phyloP scores from a whole-genome alignment of 2,329 filamentous ascomycete species.

The Zymoseptoria crescenta region DNA sequence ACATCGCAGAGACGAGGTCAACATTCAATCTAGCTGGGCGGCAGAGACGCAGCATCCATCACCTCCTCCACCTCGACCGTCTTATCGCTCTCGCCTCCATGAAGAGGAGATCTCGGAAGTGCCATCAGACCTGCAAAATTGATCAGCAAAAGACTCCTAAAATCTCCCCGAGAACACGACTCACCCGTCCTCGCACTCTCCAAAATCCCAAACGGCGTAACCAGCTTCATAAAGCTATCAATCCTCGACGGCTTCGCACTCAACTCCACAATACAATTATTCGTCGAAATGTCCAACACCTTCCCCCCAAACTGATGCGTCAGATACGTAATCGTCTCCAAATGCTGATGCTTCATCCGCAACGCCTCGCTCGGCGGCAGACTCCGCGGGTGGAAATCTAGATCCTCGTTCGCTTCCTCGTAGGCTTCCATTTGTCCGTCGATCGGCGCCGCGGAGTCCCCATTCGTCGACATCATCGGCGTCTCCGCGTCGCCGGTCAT shows the following conservation, averaged over 20 bases:
- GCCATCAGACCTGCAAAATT: conserved; percentile 72
- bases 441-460: background rate
- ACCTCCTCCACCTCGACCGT: conserved; percentile 89
- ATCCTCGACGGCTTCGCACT: conserved; percentile 91
- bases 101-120: conserved; percentile 82
- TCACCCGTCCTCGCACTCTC: conserved; percentile 83
- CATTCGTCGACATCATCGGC: conserved; percentile 20
- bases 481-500: conserved; percentile 48
- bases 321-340: conserved; percentile 92
- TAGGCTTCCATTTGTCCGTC: conserved; percentile 12
- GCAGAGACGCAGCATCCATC: conserved; percentile 87
- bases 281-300: conserved; percentile 94
- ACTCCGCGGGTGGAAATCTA: conserved; percentile 83
- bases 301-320: conserved; percentile 97
- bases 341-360: conserved; percentile 93
- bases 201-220: conserved; percentile 88
- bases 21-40: conserved; percentile 62
- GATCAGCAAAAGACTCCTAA: conserved; percentile 11
- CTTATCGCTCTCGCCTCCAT: conserved; percentile 62
- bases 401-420: conserved; percentile 20
- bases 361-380: conserved; percentile 81
- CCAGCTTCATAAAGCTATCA: conserved; percentile 94
- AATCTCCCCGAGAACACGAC: conserved; percentile 12
- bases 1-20: background rate
- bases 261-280: conserved; percentile 95